These are phyloP conservation scores for Trypanosoma lewisi DNA, from an alignment of 208 protist genomes.

Conservation along the genomic window DNA sequence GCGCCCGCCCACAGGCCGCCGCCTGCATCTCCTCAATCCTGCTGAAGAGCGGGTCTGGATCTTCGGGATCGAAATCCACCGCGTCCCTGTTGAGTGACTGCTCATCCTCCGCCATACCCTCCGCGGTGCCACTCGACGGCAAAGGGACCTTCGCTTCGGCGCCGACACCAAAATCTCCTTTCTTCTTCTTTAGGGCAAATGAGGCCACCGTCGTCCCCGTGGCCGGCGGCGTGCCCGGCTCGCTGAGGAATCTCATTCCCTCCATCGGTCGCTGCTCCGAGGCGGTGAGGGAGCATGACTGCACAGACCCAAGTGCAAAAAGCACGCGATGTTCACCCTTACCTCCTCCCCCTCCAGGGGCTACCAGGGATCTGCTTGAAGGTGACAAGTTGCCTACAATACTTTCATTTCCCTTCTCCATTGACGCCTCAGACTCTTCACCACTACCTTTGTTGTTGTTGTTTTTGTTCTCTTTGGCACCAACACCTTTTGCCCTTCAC, in stretches of 20 bases:
- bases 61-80: constrained; percentile 27
- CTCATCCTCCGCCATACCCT: background rate
- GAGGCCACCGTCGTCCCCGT: background rate
- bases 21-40: constrained; percentile 11
- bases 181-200: background rate
- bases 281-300: constrained; percentile 11
- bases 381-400: background rate
- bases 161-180: background rate
- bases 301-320: background rate
- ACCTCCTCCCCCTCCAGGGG: background rate
- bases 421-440: background rate
- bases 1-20: background rate
- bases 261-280: background rate
- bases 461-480: background rate
- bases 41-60: constrained; percentile 15
- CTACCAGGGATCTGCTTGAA: background rate
- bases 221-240: constrained; percentile 1
- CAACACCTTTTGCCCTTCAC: background rate
- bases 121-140: background rate
- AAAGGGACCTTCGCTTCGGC: background rate
- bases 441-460: background rate
- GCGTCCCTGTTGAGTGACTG: background rate
- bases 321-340: background rate
- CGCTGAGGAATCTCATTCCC: constrained; percentile 13
- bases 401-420: background rate